These are phyloP conservation scores for Mycena capillaripes DNA, from an alignment of 768 basidiomycete genomes.

Conservation along the genomic window DNA sequence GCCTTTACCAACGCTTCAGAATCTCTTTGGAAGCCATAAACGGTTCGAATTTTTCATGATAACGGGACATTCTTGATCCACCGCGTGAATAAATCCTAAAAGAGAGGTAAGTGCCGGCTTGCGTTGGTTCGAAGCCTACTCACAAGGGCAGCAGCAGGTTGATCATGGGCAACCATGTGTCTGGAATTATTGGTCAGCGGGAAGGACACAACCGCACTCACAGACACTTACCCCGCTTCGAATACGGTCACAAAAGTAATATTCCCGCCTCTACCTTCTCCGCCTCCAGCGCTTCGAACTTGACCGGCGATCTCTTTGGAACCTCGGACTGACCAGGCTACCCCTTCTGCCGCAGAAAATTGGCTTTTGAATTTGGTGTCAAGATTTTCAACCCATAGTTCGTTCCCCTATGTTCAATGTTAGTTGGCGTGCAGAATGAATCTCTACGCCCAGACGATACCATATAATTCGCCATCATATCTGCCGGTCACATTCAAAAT, in stretches of 20 bases:
- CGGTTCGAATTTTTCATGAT: neutral
- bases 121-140: slow-evolving; percentile 6
- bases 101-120: neutral
- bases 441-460: slow-evolving; percentile 33
- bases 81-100: slow-evolving; percentile 30
- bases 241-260: slow-evolving; percentile 63
- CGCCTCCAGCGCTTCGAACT: slow-evolving; percentile 55
- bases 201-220: neutral
- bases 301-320: slow-evolving; percentile 55
- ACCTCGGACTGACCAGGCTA: slow-evolving; percentile 49
- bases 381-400: slow-evolving; percentile 55
- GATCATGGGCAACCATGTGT: slow-evolving; percentile 62
- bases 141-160: slow-evolving; percentile 60
- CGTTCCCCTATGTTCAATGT: slow-evolving; percentile 56
- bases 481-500: slow-evolving; percentile 3
- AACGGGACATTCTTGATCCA: slow-evolving; percentile 29
- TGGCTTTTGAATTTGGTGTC: slow-evolving; percentile 54
- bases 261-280: slow-evolving; percentile 53
- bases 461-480: slow-evolving; percentile 35
- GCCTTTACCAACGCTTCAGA: neutral
- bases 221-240: slow-evolving; percentile 58
- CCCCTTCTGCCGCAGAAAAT: slow-evolving; percentile 48
- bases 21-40: neutral
- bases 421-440: slow-evolving; percentile 32
- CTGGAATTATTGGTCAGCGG: slow-evolving; percentile 25